Evolutionary conservation across 441 rosid genomes (phyloP), one percentile per base, ranked within the genome.

Genomic region (Arabidopsis hybrid): DNA sequence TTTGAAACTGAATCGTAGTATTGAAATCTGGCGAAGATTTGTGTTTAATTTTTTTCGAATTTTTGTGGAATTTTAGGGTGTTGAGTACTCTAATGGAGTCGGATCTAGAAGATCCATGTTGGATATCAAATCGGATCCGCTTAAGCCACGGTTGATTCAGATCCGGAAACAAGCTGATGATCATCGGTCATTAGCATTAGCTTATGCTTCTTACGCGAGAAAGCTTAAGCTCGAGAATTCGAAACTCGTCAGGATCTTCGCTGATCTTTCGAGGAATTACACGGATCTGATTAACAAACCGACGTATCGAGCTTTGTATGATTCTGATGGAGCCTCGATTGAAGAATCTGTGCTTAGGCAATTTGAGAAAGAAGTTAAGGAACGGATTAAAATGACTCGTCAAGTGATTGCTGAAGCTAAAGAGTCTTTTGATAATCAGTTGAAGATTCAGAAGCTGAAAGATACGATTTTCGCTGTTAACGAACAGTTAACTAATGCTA

Each of bases 171-270:
- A 93, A 85, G 98, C 98, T 7, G 96, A 89, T 14, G 98, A 95
- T 47, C 98, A 93, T 80, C 84, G 96, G 7, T 77, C 93, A 10
- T 76, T 95, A 32, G 91, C 82, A 2, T 79, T 92, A 12, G 97
- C 98, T 1, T 92, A 91, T 61, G 96, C 96, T 1, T 92, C 98
- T 7, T 95, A 95, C 67, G 97, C 98, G n/a, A 80, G 97, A 7
- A 95, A 95, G 81, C 91, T 95, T 8, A 95, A 92, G 88, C 96
- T 95, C 4, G 98, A 92, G 85, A 91, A 89, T 76, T 89, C 96
- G 5, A 95, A 90, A 79, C 91, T 92, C 50, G 93, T 95, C 29
- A 85, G 99, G 77, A 74, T 89, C 79, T 93, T 95, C 64, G 96
- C 96, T 0, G 99, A 95, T 86, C 88, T 95, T 7, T 88, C 96